Evolutionary conservation across 2,329 filamentous ascomycete species (phyloP).

Genomic region (Chalara sp.): DNA sequence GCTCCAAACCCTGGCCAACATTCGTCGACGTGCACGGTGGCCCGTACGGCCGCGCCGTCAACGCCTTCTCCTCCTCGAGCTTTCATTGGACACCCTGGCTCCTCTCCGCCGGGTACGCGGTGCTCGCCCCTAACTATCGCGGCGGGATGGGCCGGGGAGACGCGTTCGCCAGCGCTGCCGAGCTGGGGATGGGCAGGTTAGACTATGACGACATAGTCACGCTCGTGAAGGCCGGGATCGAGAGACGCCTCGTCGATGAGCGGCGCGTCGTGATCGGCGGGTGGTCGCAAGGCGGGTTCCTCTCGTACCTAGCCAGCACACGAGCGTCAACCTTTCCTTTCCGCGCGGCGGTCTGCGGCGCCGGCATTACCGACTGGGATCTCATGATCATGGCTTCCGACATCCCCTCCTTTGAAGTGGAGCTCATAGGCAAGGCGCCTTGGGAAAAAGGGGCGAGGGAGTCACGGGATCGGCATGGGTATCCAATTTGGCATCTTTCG

Average conservation of each 20-base stretch:
- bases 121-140: constrained; percentile 34
- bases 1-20: constrained; percentile 23
- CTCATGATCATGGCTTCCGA: constrained; percentile 29
- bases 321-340: constrained; percentile 34
- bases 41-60: constrained; percentile 23
- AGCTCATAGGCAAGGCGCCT: constrained; percentile 20
- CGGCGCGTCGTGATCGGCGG: constrained; percentile 30
- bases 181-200: constrained; percentile 25
- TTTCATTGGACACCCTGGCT: constrained; percentile 12
- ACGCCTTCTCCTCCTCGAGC: constrained; percentile 27
- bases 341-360: constrained; percentile 29
- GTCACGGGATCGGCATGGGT: constrained; percentile 14
- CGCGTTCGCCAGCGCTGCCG: constrained; percentile 25
- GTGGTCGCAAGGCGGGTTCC: constrained; percentile 32
- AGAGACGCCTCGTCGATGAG: constrained; percentile 25
- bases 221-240: constrained; percentile 28
- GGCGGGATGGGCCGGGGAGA: constrained; percentile 29
- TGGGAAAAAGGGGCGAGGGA: constrained; percentile 18
- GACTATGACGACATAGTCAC: constrained; percentile 33
- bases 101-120: constrained; percentile 29
- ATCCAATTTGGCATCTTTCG: constrained; percentile 21
- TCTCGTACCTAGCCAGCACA: constrained; percentile 30
- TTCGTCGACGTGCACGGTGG: constrained; percentile 32
- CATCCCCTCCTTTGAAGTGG: constrained; percentile 20
- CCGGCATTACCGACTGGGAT: constrained; percentile 32